Percentiles rank a stretch among this genome's conserved stretches.
Conservation (phyloP, 2,329 filamentous ascomycete genomes). For the Talaromyces sp. region DNA sequence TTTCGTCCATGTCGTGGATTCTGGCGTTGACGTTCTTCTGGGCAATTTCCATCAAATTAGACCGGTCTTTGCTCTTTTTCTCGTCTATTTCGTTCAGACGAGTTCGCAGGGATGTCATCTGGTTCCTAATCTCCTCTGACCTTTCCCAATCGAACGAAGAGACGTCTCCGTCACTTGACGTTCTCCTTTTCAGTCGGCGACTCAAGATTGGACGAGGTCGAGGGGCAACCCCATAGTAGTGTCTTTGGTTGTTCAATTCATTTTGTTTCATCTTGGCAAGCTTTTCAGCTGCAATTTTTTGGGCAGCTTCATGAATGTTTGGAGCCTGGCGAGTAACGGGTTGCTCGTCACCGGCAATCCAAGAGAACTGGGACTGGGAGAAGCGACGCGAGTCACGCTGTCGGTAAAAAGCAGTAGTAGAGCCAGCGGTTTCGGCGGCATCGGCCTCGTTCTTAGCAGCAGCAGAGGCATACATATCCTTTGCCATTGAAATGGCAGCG, state of each 20-base stretch:
- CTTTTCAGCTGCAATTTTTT: slow-evolving; percentile 77
- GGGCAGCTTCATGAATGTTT: slow-evolving; percentile 75
- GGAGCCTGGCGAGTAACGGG: slow-evolving; percentile 20
- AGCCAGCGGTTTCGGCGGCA: slow-evolving; percentile 15
- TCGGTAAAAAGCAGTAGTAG: slow-evolving; percentile 29
- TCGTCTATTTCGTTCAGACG: slow-evolving; percentile 65
- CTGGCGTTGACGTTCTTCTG: slow-evolving; percentile 79
- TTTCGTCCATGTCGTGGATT: slow-evolving; percentile 75
- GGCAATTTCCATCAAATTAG: slow-evolving; percentile 68
- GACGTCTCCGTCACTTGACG: slow-evolving; percentile 60
- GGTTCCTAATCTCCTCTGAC: slow-evolving; percentile 66
- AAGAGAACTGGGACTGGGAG: slow-evolving; percentile 25
- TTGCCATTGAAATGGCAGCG: slow-evolving; percentile 84
- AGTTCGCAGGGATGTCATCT: slow-evolving; percentile 73
- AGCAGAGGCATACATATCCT: slow-evolving; percentile 67
- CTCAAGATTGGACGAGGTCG: slow-evolving; percentile 49
- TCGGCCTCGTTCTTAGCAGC: slow-evolving; percentile 30
- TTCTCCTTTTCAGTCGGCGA: slow-evolving; percentile 56
- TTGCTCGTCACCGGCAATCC: slow-evolving; percentile 19
- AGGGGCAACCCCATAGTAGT: slow-evolving; percentile 60
- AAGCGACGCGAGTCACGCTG: slow-evolving; percentile 20
- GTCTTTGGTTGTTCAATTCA: slow-evolving; percentile 62
- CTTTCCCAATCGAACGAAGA: slow-evolving; percentile 60
- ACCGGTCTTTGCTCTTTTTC: slow-evolving; percentile 67
- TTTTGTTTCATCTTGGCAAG: slow-evolving; percentile 75